These are phyloP conservation scores for Calonectria pteridis DNA, from an alignment of 2,329 filamentous ascomycete species.

Conservation along the genomic window DNA sequence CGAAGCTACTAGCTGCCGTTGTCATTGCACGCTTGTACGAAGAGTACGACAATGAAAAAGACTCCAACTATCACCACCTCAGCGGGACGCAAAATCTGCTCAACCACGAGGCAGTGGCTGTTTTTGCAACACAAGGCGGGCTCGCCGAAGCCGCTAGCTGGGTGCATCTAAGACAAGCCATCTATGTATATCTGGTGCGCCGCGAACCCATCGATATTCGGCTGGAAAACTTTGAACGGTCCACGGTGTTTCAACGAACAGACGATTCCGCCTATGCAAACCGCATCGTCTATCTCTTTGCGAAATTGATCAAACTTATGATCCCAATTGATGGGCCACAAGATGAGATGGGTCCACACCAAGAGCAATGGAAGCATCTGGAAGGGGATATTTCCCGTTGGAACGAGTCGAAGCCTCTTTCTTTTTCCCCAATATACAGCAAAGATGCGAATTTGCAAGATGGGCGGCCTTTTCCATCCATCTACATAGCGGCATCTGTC, in stretches of 20 bases:
- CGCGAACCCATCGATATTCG: slow-evolving; percentile 33
- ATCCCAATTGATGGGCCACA: background rate
- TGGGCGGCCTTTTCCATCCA: slow-evolving; percentile 11
- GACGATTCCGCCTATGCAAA: slow-evolving; percentile 38
- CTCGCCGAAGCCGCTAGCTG: slow-evolving; percentile 55
- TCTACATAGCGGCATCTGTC: slow-evolving; percentile 19
- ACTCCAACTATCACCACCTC: slow-evolving; percentile 55
- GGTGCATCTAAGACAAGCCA: slow-evolving; percentile 55
- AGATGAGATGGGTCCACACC: background rate
- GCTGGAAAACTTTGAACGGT: slow-evolving; percentile 35
- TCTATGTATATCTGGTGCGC: slow-evolving; percentile 51
- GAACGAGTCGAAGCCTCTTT: slow-evolving; percentile 13
- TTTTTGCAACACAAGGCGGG: slow-evolving; percentile 52
- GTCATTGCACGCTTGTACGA: slow-evolving; percentile 63
- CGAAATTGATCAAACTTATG: slow-evolving; percentile 41
- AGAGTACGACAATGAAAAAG: slow-evolving; percentile 50
- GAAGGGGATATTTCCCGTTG: background rate
- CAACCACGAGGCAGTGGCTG: slow-evolving; percentile 49
- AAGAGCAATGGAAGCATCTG: background rate
- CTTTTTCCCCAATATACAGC: slow-evolving; percentile 14
- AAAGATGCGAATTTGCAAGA: background rate
- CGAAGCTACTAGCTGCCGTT: slow-evolving; percentile 60
- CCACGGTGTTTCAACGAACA: slow-evolving; percentile 26
- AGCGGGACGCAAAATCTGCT: slow-evolving; percentile 53
- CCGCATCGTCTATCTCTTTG: slow-evolving; percentile 36